Evolutionary conservation across 805 yeast species (phyloP).

Genomic region (Saccharomyces cerevisiae): DNA sequence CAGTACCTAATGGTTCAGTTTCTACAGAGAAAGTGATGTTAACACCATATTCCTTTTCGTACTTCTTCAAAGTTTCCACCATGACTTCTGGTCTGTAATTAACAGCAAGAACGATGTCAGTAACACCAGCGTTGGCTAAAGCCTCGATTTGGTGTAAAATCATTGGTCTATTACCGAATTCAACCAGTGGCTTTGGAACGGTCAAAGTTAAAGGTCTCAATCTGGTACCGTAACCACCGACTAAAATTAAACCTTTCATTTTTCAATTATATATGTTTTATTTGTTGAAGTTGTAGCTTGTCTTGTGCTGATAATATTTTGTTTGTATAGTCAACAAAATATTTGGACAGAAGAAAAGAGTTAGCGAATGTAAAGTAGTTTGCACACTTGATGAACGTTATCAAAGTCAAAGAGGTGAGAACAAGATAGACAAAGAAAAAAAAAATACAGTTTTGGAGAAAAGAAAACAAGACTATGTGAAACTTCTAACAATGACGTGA

Average conservation of each 20-base stretch:
- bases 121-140: slow-evolving; percentile 94
- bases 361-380: not conserved
- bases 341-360: not conserved
- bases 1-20: slow-evolving; percentile 98
- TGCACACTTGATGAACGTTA: not conserved
- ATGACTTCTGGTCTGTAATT: slow-evolving; percentile 99
- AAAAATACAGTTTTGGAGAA: not conserved
- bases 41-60: slow-evolving; percentile 92
- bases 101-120: slow-evolving; percentile 96
- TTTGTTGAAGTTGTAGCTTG: not conserved
- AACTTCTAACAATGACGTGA: not conserved
- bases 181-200: slow-evolving; percentile 93
- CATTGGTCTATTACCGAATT: slow-evolving; percentile 99
- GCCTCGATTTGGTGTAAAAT: slow-evolving; percentile 98
- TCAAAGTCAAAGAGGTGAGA: slow-evolving; percentile 12
- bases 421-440: not conserved
- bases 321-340: not conserved
- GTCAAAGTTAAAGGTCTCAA: slow-evolving; percentile 96
- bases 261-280: slow-evolving; percentile 4
- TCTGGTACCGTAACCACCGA: slow-evolving; percentile 99
- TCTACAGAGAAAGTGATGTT: slow-evolving; percentile 94
- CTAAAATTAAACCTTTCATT: slow-evolving; percentile 96
- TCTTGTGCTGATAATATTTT: not conserved
- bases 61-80: slow-evolving; percentile 90
- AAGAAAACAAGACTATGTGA: not conserved